Percentiles rank a stretch among this genome's conserved stretches.
phyloP scores from a whole-genome alignment of 768 basidiomycete genomes.

The Omphalotus guepiniiformis region DNA sequence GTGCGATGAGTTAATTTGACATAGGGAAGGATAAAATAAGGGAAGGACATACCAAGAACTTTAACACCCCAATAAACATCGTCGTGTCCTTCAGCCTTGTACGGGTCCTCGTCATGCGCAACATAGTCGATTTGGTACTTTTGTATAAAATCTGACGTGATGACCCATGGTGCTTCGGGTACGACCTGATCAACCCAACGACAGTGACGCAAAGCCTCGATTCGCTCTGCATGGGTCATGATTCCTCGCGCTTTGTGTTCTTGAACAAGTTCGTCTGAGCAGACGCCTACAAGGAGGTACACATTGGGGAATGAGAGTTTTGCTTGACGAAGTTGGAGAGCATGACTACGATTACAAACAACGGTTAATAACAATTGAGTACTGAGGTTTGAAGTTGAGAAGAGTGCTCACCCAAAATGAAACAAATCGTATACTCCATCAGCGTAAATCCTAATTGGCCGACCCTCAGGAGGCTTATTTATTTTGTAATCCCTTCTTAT shows the following conservation, averaged over 20 bases:
- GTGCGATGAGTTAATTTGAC: slow-evolving; percentile 4
- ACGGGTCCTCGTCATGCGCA: slow-evolving; percentile 93
- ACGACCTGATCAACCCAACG: slow-evolving; percentile 96
- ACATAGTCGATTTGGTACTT: slow-evolving; percentile 93
- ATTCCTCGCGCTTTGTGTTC: slow-evolving; percentile 78
- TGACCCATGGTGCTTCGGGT: slow-evolving; percentile 87
- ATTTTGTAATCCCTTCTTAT: slow-evolving; percentile 64
- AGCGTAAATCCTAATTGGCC: slow-evolving; percentile 88
- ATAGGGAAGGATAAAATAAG: not conserved
- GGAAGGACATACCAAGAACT: slow-evolving; percentile 53
- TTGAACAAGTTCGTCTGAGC: slow-evolving; percentile 79
- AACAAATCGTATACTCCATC: slow-evolving; percentile 99
- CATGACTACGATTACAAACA: slow-evolving; percentile 57
- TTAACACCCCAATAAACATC: slow-evolving; percentile 88
- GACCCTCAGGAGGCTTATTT: slow-evolving; percentile 73
- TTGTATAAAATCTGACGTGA: slow-evolving; percentile 77
- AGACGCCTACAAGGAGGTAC: slow-evolving; percentile 90
- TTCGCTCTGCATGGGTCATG: slow-evolving; percentile 84
- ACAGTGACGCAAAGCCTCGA: slow-evolving; percentile 93
- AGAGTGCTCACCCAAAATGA: slow-evolving; percentile 76
- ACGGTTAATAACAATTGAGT: slow-evolving; percentile 9
- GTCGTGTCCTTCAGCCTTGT: slow-evolving; percentile 69
- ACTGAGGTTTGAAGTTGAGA: not conserved
- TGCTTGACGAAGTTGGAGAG: slow-evolving; percentile 92
- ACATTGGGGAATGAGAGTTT: slow-evolving; percentile 91